Evolutionary conservation across 768 basidiomycete species (phyloP), one percentile per base, ranked within the genome.

Genomic region (Clitopilus hobsonii): DNA sequence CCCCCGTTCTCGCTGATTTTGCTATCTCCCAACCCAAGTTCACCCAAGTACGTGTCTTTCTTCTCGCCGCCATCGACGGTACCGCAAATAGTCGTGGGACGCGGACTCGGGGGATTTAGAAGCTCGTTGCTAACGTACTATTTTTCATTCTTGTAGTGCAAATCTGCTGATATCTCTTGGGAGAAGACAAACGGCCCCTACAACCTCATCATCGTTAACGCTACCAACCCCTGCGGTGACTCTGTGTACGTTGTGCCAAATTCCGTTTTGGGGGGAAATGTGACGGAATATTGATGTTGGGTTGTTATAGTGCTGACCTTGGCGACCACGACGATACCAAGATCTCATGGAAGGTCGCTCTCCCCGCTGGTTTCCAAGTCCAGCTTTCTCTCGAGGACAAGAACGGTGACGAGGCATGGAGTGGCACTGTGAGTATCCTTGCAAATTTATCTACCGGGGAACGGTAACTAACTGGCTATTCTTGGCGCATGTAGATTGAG

Each of bases 391-490:
- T 89, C 16, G 66, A 78, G 56, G 87, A 89, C 63, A 61, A 69
- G 1, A 53, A 61, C 28, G 80, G 72, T 25, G 64, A 84, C 2
- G 87, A 90, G 61, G 88, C 79, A 2, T 92, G 89, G 89, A 83
- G 81, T 59, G 74, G 71, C 29, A 61, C 59, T 10, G 89, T 89
- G 57, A 64, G 83, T 75, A 16, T 54, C 59, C 59, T 66, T 55
- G 51, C 41, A 38, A 16, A 23, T 6, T 45, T 4, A 3, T 8
- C n/a, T 23, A 18, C 41, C 16, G 41, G 3, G 41, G n/a, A 23
- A 4, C 10, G 22, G 11, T 8, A 45, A 5, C 41, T 23, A 20
- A 32, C 16, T 32, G 30, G 16, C 16, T 16, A 20, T 45, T 45
- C 22, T 45, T 45, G 41, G 22, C 30, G 30, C 8, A 53, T 56